Conservation (phyloP, 352 stramenopile species). For the Globisporangium solare region DNA sequence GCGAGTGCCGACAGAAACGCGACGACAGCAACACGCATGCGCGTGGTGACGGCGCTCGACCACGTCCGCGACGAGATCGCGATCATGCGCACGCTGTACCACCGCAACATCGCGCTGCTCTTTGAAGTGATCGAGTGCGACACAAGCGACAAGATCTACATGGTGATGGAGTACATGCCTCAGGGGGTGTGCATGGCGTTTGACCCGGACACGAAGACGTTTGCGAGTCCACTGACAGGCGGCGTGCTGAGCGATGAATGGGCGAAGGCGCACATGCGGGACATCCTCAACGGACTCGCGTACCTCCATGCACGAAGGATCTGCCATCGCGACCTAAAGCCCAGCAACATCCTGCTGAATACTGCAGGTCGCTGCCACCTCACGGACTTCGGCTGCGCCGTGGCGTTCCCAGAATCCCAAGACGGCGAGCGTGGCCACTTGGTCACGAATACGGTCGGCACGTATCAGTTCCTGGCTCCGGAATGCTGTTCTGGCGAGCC, state of each 20-base stretch:
- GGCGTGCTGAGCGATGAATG: slow-evolving; percentile 53
- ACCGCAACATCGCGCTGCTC: slow-evolving; percentile 88
- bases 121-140: slow-evolving; percentile 89
- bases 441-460: slow-evolving; percentile 80
- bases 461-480: slow-evolving; percentile 89
- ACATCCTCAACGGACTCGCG: slow-evolving; percentile 73
- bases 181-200: slow-evolving; percentile 82
- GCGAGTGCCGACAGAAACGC: neutral
- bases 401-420: slow-evolving; percentile 15
- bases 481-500: slow-evolving; percentile 81
- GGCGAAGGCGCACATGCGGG: slow-evolving; percentile 54
- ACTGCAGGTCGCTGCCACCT: slow-evolving; percentile 74
- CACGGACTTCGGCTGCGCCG: slow-evolving; percentile 86
- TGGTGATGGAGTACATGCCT: slow-evolving; percentile 87
- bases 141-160: slow-evolving; percentile 72
- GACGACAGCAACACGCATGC: slow-evolving; percentile 36
- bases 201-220: slow-evolving; percentile 54
- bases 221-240: slow-evolving; percentile 58
- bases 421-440: slow-evolving; percentile 8
- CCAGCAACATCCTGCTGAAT: slow-evolving; percentile 87
- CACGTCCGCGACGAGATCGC: slow-evolving; percentile 78
- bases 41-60: slow-evolving; percentile 74
- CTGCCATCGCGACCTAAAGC: slow-evolving; percentile 90
- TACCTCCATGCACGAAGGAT: slow-evolving; percentile 76
- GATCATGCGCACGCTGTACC: slow-evolving; percentile 87